Conservation (phyloP, 768 basidiomycete genomes). For the Exidia glandulosa region DNA sequence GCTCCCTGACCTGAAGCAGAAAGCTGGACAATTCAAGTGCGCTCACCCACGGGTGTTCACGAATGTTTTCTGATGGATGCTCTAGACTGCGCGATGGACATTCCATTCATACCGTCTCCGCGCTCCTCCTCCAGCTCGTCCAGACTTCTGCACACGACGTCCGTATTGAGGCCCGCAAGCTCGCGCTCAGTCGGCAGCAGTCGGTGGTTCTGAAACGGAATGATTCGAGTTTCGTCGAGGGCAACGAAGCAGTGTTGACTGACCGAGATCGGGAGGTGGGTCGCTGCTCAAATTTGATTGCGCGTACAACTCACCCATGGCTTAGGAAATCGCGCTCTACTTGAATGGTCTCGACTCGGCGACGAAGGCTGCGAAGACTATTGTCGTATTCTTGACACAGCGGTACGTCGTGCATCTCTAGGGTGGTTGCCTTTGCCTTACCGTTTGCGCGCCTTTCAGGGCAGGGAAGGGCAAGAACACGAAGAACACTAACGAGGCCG, state of each 20-base stretch:
- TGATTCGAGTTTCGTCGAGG: constrained; percentile 42
- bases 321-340: constrained; percentile 63
- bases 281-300: neutral
- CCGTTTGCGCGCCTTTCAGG: constrained; percentile 22
- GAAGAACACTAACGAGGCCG: constrained; percentile 87
- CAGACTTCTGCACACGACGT: constrained; percentile 90
- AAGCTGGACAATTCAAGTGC: constrained; percentile 80
- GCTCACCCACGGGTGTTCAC: too few relatives aligned
- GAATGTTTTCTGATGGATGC: too few relatives aligned
- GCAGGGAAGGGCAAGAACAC: constrained; percentile 81
- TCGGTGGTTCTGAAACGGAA: constrained; percentile 49
- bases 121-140: constrained; percentile 87
- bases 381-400: constrained; percentile 66
- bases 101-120: constrained; percentile 88
- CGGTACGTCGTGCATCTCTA: constrained; percentile 28
- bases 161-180: constrained; percentile 50
- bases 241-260: constrained; percentile 44
- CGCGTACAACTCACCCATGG: neutral
- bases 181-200: constrained; percentile 53
- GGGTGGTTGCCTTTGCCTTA: neutral
- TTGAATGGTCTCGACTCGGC: constrained; percentile 67
- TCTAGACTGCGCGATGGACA: constrained; percentile 80
- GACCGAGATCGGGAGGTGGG: constrained; percentile 57
- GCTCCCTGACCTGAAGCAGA: constrained; percentile 80
- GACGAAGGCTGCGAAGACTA: constrained; percentile 73